Base-by-base conservation (phyloP, 208 protist species). In the Trichomonas gallinae region DNA sequence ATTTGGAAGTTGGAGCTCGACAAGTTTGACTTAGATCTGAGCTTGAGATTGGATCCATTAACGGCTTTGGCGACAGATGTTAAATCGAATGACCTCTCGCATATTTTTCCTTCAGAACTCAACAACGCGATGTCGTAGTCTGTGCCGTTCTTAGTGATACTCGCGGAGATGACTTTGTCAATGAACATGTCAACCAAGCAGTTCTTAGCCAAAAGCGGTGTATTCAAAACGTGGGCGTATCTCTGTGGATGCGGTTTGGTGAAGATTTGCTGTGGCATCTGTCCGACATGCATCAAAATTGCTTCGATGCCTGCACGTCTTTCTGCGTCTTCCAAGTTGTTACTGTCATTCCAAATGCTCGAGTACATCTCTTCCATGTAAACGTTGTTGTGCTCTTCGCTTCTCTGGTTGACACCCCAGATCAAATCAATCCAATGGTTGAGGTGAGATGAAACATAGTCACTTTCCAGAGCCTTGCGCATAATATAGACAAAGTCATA, bases 381-480 rank as follows among this genome's bases (percentile, higher is more conserved):
- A 72, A 91, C 8, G 34, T 96, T 96, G 58, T 96, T 46, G 6
- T 15, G 0, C 45, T 89, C 51, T 31, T 9, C 2, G 34, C 46
- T 36, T 45, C 49, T 49, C 42, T 96, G 93, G 40, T 81, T 96
- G n/a, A 81, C 63, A 36, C 93, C 93, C 3, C 3, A 63, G 8
- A 96, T 46, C 3, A 96, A 44, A 96, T 91, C 96, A 26, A 96
- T 96, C 98, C 98, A 98, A 23, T 97, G 63, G 97, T 98, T 96
- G 46, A 98, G 96, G 26, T 97, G 93, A 26, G 31, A 44, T 6
- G 97, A 97, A 0, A 98, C 97, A 96, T 97, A 85, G 36, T 97
- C 97, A 44, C 82, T 97, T 96, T 99, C 99, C 0, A 99, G 98
- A 42, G 97, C 97, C 38, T 96, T 93, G 15, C 96, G 0, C 11